Base-by-base conservation (phyloP, 2,329 filamentous ascomycete genomes). In the Colletotrichum tanaceti region DNA sequence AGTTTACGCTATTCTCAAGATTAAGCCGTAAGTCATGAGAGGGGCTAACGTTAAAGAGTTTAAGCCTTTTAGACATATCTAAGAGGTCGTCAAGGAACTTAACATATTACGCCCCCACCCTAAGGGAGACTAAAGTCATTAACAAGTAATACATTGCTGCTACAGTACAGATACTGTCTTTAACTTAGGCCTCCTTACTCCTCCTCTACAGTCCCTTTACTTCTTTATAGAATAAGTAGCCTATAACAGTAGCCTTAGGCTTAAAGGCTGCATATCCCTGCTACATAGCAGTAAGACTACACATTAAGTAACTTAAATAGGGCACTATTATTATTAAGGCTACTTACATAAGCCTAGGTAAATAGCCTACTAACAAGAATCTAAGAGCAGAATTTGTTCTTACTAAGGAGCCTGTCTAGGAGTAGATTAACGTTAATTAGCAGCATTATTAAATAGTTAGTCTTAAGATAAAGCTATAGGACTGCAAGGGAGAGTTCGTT, bases 291-390 rank as follows among this genome's bases (percentile, higher is more conserved):
- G n/a, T 28, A 9, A 55, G 1, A 18, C 20, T 35, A 28, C 10
- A 24, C 20, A 28, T 9, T 5, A 24, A 39, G 38, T 3, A 43
- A 43, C 13, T 32, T 5, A 4, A 1, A 10, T 32, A 52, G 22
- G 18, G 5, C 10, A 13, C 18, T 22, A 6, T 47, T 6, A 22
- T 3, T 52, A 14, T 4, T 14, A 10, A 39, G 24, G 24, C 6
- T 32, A 44, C 54, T 57, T 44, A 57, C 38, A 35, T 20, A 57
- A 22, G 54, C 38, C 54, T 39, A 57, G 39, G 35, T 4, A 7
- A 57, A n/a, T 24, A 57, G 11, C 6, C 20, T 20, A 11, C 14
- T 16, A 11, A 57, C 39, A 1, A 57, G 54, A 4, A 57, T 35
- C 13, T 1, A 11, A 39, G 54, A 57, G 39, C 54, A 44, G 20